Conservation (phyloP, 2,329 filamentous ascomycete genomes). For the Scedosporium apiospermum region DNA sequence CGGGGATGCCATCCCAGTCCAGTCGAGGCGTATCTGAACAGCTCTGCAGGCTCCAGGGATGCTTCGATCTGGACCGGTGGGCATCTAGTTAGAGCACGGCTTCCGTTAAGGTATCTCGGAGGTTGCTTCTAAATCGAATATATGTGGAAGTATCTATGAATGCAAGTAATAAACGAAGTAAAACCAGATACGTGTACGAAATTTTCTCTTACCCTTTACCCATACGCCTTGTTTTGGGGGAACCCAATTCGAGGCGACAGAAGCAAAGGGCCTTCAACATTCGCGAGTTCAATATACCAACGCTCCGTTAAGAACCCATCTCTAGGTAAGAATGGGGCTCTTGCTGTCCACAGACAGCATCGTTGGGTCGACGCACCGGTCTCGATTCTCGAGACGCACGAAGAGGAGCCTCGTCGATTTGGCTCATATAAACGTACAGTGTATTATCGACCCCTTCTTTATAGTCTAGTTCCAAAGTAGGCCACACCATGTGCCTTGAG, state of each 20-base stretch:
- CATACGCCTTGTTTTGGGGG: too few relatives aligned
- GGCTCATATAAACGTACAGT: slow-evolving; percentile 7
- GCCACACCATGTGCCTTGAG: slow-evolving; percentile 3
- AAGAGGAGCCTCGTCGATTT: neutral
- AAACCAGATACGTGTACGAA: too few relatives aligned
- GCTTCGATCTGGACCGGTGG: too few relatives aligned
- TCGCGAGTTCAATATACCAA: slow-evolving; percentile 51
- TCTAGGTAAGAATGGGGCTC: slow-evolving; percentile 55
- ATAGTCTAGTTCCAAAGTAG: slow-evolving; percentile 14
- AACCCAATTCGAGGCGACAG: slow-evolving; percentile 6
- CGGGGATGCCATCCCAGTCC: too few relatives aligned
- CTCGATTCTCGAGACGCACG: neutral
- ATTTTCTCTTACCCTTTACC: too few relatives aligned
- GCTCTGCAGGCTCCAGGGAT: too few relatives aligned
- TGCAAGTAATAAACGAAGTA: too few relatives aligned
- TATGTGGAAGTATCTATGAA: too few relatives aligned
- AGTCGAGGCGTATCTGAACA: too few relatives aligned
- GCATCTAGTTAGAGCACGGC: too few relatives aligned
- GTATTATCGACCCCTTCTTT: slow-evolving; percentile 9
- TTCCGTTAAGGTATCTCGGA: too few relatives aligned
- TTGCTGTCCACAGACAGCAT: slow-evolving; percentile 69
- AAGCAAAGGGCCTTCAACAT: slow-evolving; percentile 28
- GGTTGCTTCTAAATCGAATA: too few relatives aligned
- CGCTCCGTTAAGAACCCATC: slow-evolving; percentile 73
- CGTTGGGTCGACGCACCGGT: slow-evolving; percentile 40